Evolutionary conservation across 345 rosid species (phyloP).

Genomic region (Citrus cavaleriei): DNA sequence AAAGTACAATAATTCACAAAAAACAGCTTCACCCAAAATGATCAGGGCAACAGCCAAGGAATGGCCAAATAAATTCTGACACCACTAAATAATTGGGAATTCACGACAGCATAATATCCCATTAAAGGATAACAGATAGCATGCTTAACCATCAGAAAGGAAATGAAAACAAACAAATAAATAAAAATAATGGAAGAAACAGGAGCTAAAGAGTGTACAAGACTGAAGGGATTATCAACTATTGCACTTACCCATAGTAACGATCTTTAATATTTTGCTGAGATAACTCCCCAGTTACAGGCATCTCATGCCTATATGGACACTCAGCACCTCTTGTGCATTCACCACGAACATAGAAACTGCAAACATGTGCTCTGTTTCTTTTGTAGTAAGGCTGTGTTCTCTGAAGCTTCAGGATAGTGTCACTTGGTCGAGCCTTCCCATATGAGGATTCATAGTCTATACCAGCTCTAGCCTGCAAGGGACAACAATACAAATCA

Average conservation of each 20-base stretch:
- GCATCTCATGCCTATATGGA: slow-evolving; percentile 98
- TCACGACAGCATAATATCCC: not conserved
- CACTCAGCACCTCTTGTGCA: slow-evolving; percentile 97
- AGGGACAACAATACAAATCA: not conserved
- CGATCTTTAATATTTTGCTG: slow-evolving; percentile 98
- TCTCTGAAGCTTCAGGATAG: slow-evolving; percentile 89
- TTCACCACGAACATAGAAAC: slow-evolving; percentile 89
- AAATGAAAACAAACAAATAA: not conserved
- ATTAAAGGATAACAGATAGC: not conserved
- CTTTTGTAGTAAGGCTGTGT: slow-evolving; percentile 91
- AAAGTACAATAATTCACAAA: not conserved
- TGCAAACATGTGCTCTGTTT: slow-evolving; percentile 93
- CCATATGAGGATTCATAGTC: slow-evolving; percentile 97
- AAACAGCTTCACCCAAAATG: not conserved
- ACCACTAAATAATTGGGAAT: not conserved
- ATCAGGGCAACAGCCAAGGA: not conserved
- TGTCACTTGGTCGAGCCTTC: slow-evolving; percentile 79
- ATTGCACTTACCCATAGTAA: slow-evolving; percentile 73
- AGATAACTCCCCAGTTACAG: slow-evolving; percentile 84
- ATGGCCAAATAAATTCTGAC: not conserved
- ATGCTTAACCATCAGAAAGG: not conserved
- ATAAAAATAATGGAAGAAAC: not conserved
- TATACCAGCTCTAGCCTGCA: slow-evolving; percentile 92
- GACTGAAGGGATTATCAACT: not conserved
- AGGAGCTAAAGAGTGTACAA: not conserved